A percentile compares a stretch with the other conserved stretches of the same genome.
Conservation (phyloP, 1,284 basidiomycete species). For the Crucibulum parvulum region DNA sequence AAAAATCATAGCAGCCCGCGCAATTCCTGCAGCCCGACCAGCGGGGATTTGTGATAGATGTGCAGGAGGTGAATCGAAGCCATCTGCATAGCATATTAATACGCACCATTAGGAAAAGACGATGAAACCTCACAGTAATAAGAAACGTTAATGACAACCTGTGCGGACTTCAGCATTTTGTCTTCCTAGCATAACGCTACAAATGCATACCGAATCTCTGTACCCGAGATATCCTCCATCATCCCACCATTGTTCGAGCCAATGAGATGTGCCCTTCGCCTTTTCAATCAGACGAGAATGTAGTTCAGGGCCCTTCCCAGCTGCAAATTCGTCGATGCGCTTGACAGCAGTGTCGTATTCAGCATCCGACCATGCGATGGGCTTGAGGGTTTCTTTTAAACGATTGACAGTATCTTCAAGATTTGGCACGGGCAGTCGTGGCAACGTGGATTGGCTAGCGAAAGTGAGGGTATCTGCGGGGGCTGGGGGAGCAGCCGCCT, state of each 20-base stretch:
- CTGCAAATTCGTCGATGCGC: constrained; percentile 71
- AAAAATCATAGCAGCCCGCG: constrained; percentile 77
- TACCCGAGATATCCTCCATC: constrained; percentile 74
- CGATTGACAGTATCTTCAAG: constrained; percentile 62
- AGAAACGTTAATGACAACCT: constrained; percentile 85
- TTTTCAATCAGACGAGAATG: constrained; percentile 63
- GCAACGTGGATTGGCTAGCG: constrained; percentile 49
- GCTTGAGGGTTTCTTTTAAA: constrained; percentile 66
- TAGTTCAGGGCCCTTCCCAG: constrained; percentile 56
- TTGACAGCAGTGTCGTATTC: constrained; percentile 59
- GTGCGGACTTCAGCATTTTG: neutral
- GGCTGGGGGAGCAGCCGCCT: constrained; percentile 53
- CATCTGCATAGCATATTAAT: constrained; percentile 54
- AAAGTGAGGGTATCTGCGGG: constrained; percentile 48
- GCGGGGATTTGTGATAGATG: constrained; percentile 65
- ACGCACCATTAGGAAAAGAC: neutral
- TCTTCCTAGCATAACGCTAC: neutral
- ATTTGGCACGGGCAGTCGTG: constrained; percentile 69
- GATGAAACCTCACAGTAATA: constrained; percentile 70
- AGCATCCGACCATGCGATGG: constrained; percentile 65
- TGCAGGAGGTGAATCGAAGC: constrained; percentile 71
- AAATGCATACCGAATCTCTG: constrained; percentile 69
- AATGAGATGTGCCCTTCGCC: constrained; percentile 61
- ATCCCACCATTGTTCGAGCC: constrained; percentile 89
- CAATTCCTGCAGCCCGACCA: constrained; percentile 77